Evolutionary conservation across 164 flowering plant species (phyloP).

Genomic region (Annona squamosa): DNA sequence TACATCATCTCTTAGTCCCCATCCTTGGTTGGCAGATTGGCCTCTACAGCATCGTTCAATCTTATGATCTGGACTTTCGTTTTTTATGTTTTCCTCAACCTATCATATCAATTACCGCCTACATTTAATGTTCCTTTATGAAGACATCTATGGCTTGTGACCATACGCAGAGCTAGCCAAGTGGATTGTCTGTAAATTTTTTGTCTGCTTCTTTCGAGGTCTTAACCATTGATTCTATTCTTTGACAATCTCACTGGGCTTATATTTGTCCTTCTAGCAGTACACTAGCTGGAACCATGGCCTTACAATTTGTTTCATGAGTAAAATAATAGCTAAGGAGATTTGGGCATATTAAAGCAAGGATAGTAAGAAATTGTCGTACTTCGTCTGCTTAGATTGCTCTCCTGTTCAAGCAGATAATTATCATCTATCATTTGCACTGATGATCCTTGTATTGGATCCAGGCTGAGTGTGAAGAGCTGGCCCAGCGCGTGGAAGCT

Average conservation of each 20-base stretch:
- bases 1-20: no score
- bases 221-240: not conserved
- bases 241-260: not conserved
- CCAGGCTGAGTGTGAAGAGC: conserved; percentile 35
- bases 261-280: not conserved
- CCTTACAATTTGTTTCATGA: not conserved
- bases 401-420: not conserved
- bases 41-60: no score
- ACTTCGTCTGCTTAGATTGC: not conserved
- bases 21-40: no score
- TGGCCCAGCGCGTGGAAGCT: conserved; percentile 24
- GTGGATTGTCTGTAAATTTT: no score
- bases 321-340: not conserved
- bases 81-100: no score
- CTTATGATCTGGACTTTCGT: no score
- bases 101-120: no score
- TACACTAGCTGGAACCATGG: not conserved
- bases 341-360: not conserved
- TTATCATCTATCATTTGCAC: not conserved
- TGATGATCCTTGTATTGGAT: not conserved
- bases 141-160: no score
- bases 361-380: not conserved
- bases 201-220: not conserved
- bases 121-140: no score
- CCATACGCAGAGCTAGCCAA: not conserved